Evolutionary conservation across 73 alveolate species (phyloP).

Genomic region (Tetrahymena thermophila): DNA sequence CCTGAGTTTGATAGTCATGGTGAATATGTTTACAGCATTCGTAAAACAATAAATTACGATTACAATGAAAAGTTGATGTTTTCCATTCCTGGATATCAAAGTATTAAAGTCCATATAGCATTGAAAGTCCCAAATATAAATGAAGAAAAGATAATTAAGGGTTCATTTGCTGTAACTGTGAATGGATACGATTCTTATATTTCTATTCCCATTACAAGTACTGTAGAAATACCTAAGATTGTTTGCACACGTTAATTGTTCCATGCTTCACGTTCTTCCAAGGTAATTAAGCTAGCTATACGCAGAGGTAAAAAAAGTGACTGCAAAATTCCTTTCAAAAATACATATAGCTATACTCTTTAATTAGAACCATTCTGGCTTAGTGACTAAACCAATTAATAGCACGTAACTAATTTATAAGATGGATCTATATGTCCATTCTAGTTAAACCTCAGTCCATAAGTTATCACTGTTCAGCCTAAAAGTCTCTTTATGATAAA

Average conservation of each 20-base stretch:
- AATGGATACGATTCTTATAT: slow-evolving; percentile 15
- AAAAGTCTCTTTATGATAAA: not conserved
- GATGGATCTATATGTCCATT: not conserved
- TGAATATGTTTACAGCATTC: slow-evolving; percentile 32
- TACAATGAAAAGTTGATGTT: slow-evolving; percentile 40
- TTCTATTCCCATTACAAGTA: slow-evolving; percentile 6
- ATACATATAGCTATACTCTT: not conserved
- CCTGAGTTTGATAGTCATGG: slow-evolving; percentile 40
- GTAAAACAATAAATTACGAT: slow-evolving; percentile 36
- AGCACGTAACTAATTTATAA: not conserved
- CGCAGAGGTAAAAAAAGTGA: slow-evolving; percentile 29
- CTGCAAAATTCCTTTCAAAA: slow-evolving; percentile 34
- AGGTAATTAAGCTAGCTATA: slow-evolving; percentile 29
- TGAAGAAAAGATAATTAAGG: slow-evolving; percentile 10
- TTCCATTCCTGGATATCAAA: slow-evolving; percentile 12
- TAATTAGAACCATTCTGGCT: not conserved
- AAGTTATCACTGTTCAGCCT: not conserved
- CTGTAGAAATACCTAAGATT: slow-evolving; percentile 18
- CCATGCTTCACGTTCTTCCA: slow-evolving; percentile 6
- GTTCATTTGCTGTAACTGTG: slow-evolving; percentile 18
- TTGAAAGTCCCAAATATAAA: slow-evolving; percentile 36
- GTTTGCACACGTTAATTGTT: not conserved
- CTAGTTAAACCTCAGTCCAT: not conserved
- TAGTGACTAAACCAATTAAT: not conserved
- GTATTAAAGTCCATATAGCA: slow-evolving; percentile 15